Percentiles rank a stretch among this genome's conserved stretches.
Conservation (phyloP, 2,329 filamentous ascomycete species). For the Macrophomina pseudophaseolina region DNA sequence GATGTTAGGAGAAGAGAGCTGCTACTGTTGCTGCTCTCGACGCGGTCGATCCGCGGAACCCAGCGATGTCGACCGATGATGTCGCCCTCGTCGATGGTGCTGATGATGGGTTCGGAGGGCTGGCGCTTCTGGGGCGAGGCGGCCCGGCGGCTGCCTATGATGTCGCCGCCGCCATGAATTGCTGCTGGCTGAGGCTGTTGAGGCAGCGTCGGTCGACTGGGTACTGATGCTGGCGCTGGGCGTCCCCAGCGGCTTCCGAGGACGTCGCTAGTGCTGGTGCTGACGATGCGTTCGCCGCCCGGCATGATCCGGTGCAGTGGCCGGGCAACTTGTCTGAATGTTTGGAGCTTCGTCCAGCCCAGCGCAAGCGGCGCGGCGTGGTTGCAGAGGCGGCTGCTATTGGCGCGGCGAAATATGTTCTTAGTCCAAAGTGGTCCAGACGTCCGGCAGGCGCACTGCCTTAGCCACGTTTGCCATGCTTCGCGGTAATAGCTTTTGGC, state of each 20-base stretch:
- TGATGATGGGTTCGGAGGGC: constrained; percentile 8
- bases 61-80: constrained; percentile 16
- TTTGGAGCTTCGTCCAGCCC: neutral
- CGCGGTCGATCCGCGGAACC: constrained; percentile 9
- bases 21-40: neutral
- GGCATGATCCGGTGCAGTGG: neutral
- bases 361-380: neutral
- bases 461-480: neutral
- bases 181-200: neutral
- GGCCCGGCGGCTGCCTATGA: neutral
- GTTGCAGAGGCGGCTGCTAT: neutral
- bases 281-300: constrained; percentile 14
- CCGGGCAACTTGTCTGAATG: neutral
- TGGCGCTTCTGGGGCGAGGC: neutral
- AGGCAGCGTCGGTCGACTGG: neutral
- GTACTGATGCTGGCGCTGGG: neutral
- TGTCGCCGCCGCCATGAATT: neutral
- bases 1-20: neutral
- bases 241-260: constrained; percentile 12
- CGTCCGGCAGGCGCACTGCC: neutral
- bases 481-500: neutral
- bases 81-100: constrained; percentile 18
- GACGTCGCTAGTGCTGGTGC: constrained; percentile 15
- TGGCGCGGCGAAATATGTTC: constrained; percentile 1
- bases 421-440: neutral